Evolutionary conservation across 2,329 filamentous ascomycete genomes (phyloP), one percentile per base, ranked within the genome.

Genomic region (Aurifilum marmelostoma): DNA sequence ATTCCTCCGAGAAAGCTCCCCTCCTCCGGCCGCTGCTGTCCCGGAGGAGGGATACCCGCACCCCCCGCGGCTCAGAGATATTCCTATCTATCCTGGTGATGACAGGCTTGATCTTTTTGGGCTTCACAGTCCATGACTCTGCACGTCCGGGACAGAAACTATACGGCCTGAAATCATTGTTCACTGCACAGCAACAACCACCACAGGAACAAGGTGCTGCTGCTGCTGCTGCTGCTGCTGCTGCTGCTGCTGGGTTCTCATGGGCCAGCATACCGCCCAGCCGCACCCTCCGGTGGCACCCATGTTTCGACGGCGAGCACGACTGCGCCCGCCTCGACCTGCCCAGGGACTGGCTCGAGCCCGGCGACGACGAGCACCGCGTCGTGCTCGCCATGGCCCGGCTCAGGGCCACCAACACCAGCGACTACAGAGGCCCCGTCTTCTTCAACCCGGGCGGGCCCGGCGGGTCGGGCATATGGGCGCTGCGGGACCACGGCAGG

Each of bases 401-500:
- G 12, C 76, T 80, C 5, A 76, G 74, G n/a, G 80, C 80, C 6
- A 75, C 73, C 0, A 72, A 75, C 16, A 60, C 43, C 4, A 34
- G 67, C 4, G 67, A 75, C 66, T 76, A 77, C 67, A 74, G 73
- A 27, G 80, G 80, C 0, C 77, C 80, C 0, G 74, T 81, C 3
- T 78, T 81, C 71, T 79, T 82, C 71, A 82, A 82, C 68, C 80
- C 80, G 0, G 80, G 80, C 12, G 83, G 85, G 0, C 84, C 84
- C 11, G 84, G 84, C 8, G 85, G 83, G 1, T 85, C 83, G 2
- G 84, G 77, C 1, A 72, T 80, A 6, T 80, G 76, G 72, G 75
- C 79, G 4, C 73, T 81, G 18, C 73, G 72, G 34, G 76, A 80
- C 63, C 77, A 76, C 70, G 80, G 76, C 12, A 69, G 71, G 8